Evolutionary conservation across 2,329 filamentous ascomycete genomes (phyloP), one percentile per base, ranked within the genome.

Genomic region (Aspergillus carbonarius): DNA sequence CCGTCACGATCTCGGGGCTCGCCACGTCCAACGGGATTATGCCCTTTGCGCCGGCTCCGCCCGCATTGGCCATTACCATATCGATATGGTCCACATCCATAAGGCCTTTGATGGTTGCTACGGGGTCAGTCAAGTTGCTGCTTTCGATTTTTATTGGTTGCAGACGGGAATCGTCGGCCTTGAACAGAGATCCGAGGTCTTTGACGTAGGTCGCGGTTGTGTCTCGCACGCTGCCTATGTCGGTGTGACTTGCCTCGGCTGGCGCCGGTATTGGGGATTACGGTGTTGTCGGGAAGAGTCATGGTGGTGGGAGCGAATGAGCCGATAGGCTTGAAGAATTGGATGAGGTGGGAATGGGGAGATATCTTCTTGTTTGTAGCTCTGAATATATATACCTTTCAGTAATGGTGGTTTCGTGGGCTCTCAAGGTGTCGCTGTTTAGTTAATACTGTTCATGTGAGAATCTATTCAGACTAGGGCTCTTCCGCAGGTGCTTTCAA

Each of bases 251-350:
- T 40, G 48, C 53, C 53, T 55, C 48, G n/a, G 32, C 35, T 50
- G 17, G 46, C 48, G 48, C 55, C 55, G 13, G 55, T 57, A 15
- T 53, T 37, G 30, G 53, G 55, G 30, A 57, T n/a, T 10, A 52
- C n/a, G 1, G 37, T 57, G 25, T 4, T 1, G 25, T 27, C 6
- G 7, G 25, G 7, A 27, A 27, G 25, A 6, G 25, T 27, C 25
- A 27, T 27, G 25, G 25, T 8, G 25, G 25, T 8, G 25, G 25
- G 25, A 8, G 25, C 6, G 25, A 27, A 5, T 6, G 7, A 27
- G 7, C 7, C 25, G 25, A 27, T 7, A 27, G 6, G 25, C 25
- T 27, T 27, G 25, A 8, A 6, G 25, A 27, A 6, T 27, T 6
- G 25, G 7, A 23, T 23, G 23, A 5, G 23, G 3, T 23, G 23